Evolutionary conservation across 306 rosid species (phyloP), one percentile per base, ranked within the genome.

Genomic region (Argentina anserina): DNA sequence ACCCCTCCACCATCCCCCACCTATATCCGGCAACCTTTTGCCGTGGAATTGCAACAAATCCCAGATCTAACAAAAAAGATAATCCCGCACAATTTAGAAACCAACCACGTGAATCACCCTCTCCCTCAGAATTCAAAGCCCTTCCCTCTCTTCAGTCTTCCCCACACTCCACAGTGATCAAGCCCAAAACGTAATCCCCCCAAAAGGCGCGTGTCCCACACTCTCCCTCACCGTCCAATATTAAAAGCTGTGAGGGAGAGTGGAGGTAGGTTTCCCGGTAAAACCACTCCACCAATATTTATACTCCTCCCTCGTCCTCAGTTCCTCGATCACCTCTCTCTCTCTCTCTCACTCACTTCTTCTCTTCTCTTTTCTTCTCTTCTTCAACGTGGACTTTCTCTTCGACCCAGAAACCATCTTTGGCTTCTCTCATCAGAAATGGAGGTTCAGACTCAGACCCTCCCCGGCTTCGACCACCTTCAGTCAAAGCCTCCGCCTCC

Each of bases 401-500:
- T 56, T 56, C 34, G 10, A 56, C 17, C 28, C 59, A 21, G 33
- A 55, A 33, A 6, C 37, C 15, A n/a, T n/a, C n/a, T n/a, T n/a
- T n/a, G n/a, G 1, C 13, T 26, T 56, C 49, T 75, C 39, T 46
- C 0, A 42, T 71, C 37, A 2, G 1, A 72, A 75, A 84, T 89
- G 94, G 84, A 86, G 78, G 81, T 82, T 73, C 83, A 86, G 34
- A 33, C 87, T 12, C 92, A 77, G 33, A 14, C 40, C 78, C 65
- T 69, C 64, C 65, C 89, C 14, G 8, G 17, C 75, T 75, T 81
- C 67, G 83, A 80, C 33, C 71, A 21, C 20, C 75, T 56, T 43
- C 66, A 70, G 68, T 26, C 81, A 8, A 60, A 67, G 26, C 25
- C 43, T 20, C 65, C 65, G 17, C 14, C 75, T 3, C 47, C 87